phyloP scores from a whole-genome alignment of 495 filamentous ascomycete genomes.

The Pyrenopolyporus hunteri region DNA sequence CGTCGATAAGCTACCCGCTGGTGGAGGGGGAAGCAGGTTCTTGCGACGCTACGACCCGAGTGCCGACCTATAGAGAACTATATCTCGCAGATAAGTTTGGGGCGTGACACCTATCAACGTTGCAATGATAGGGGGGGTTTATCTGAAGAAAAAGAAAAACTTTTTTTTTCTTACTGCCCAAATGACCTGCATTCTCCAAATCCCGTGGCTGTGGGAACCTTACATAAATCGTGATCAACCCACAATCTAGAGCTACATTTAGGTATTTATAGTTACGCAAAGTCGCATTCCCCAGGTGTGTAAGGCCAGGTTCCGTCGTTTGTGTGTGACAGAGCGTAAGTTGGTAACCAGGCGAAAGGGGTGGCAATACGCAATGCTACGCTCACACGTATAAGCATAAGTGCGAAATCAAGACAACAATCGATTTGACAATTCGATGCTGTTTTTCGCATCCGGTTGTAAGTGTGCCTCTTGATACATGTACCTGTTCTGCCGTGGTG shows the following conservation, averaged over 20 bases:
- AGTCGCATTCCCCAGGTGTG: no score
- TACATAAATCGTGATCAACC: slow-evolving; percentile 1
- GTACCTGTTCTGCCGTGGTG: slow-evolving; percentile 7
- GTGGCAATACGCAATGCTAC: slow-evolving; percentile 13
- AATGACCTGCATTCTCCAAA: slow-evolving; percentile 29
- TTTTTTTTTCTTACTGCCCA: slow-evolving; percentile 1
- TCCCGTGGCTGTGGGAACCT: slow-evolving; percentile 33
- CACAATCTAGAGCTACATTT: slow-evolving; percentile 14
- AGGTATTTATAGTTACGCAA: slow-evolving; percentile 16
- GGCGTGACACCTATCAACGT: slow-evolving; percentile 19
- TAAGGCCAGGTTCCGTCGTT: slow-evolving; percentile 2
- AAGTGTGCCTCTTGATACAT: neutral
- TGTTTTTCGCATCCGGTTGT: slow-evolving; percentile 7
- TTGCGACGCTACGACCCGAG: slow-evolving; percentile 19
- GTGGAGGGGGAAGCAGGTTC: slow-evolving; percentile 26
- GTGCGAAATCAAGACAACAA: slow-evolving; percentile 1
- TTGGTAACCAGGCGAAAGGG: neutral
- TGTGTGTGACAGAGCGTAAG: neutral
- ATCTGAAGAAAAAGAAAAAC: neutral
- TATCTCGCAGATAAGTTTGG: slow-evolving; percentile 15
- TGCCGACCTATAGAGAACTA: slow-evolving; percentile 22
- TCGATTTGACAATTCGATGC: slow-evolving; percentile 14
- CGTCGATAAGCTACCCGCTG: slow-evolving; percentile 8
- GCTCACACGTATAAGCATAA: neutral
- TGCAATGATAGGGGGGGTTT: slow-evolving; percentile 25